Evolutionary conservation across 2,329 filamentous ascomycete species (phyloP), one percentile per base, ranked within the genome.

Genomic region (Shiraia sp.): DNA sequence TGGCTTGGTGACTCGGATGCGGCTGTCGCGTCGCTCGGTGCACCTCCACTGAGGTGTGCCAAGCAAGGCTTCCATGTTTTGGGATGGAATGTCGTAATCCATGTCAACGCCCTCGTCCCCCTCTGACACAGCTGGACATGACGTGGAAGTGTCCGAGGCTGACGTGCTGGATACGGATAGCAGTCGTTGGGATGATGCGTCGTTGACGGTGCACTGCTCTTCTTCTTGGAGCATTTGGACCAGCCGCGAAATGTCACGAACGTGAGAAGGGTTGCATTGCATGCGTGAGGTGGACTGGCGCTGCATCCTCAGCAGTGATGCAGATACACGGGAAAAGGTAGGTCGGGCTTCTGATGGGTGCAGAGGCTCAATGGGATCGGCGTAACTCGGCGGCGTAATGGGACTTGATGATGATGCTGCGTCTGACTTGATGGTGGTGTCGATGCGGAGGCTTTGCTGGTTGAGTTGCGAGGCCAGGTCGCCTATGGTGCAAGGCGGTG

Each of bases 211-310:
- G 60, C 73, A 75, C 44, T 76, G 73, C 43, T 74, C 68, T 34
- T 66, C 61, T 2, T 69, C 53, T 37, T 74, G 61, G 66, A 75
- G 74, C 43, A 66, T 66, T 44, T 68, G 54, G 16, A 75, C 70
- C 12, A 76, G 63, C 17, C 60, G 57, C 10, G 69, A 65, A 31
- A 75, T 71, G 51, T 75, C 72, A 16, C 63, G 62, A 25, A 66
- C 55, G 44, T 73, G 70, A 4, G 66, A 57, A 3, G 63, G 40
- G 41, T 57, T 63, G 65, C 70, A 74, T 36, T 75, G 68, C 47
- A 72, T 50, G 32, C 70, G 63, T 23, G 66, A 65, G 53, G 65
- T 70, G 16, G 60, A 53, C 48, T 75, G 73, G 28, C 73, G 65
- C 41, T 69, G 69, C 54, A 65, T 60, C 25, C 72, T 59, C 16